These are phyloP conservation scores for Fusarium secorum DNA, from an alignment of 2,329 filamentous ascomycete species.

Conservation along the genomic window DNA sequence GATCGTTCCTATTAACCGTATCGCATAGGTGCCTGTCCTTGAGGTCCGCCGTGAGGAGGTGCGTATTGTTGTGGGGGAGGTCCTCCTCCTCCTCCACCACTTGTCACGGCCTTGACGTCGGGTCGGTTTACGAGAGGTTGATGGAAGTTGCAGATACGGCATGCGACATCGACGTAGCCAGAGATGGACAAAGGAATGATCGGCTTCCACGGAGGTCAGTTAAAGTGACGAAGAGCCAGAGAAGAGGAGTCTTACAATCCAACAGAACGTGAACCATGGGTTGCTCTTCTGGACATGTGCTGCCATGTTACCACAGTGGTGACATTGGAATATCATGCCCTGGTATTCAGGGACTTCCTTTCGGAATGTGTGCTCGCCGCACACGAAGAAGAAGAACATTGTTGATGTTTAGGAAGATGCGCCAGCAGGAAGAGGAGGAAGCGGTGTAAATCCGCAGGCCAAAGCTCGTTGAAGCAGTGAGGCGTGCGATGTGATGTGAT, in stretches of 20 bases:
- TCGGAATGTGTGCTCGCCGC: slow-evolving; percentile 68
- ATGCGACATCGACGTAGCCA: slow-evolving; percentile 74
- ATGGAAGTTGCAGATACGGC: slow-evolving; percentile 78
- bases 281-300: slow-evolving; percentile 68
- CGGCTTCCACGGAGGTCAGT: slow-evolving; percentile 57
- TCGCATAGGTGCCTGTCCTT: slow-evolving; percentile 43
- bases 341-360: slow-evolving; percentile 68
- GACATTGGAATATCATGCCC: slow-evolving; percentile 67
- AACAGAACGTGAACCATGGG: slow-evolving; percentile 83
- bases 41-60: slow-evolving; percentile 45
- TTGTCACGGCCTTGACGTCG: slow-evolving; percentile 63
- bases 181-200: slow-evolving; percentile 74
- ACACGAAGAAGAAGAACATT: slow-evolving; percentile 71
- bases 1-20: slow-evolving; percentile 35
- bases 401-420: neutral
- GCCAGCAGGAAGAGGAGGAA: neutral
- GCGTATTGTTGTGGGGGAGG: slow-evolving; percentile 45
- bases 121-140: slow-evolving; percentile 68
- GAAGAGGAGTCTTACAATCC: slow-evolving; percentile 60
- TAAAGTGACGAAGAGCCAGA: neutral
- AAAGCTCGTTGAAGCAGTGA: neutral
- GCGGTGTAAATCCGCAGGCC: neutral
- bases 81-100: slow-evolving; percentile 53
- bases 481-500: neutral
- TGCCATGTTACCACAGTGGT: slow-evolving; percentile 72